phyloP scores from a whole-genome alignment of 202 grass and related monocot species.

The Hordeum pubiflorum region DNA sequence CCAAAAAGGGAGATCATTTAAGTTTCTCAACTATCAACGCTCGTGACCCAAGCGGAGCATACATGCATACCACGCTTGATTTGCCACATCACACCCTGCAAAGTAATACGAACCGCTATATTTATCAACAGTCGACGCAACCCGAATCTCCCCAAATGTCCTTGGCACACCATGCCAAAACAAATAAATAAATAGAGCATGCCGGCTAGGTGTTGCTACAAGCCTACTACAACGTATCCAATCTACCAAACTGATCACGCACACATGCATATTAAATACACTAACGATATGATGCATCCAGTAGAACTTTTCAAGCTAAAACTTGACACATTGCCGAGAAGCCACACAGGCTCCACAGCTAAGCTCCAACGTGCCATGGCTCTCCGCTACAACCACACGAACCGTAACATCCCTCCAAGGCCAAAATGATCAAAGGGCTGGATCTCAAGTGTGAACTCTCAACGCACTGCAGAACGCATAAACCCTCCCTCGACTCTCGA shows the following conservation, averaged over 20 bases:
- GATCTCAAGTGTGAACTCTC: not conserved
- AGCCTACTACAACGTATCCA: not conserved
- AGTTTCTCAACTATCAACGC: not conserved
- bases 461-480: not conserved
- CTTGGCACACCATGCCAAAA: not conserved
- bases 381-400: not conserved
- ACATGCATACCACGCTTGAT: not conserved
- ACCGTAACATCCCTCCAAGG: not conserved
- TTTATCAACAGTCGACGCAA: not conserved
- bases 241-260: not conserved
- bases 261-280: not conserved
- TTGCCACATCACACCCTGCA: not conserved
- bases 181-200: not conserved
- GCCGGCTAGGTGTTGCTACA: not conserved
- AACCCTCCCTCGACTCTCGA: not conserved
- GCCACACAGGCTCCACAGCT: not conserved
- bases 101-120: not conserved
- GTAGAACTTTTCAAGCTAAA: not conserved
- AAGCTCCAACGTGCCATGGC: not conserved
- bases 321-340: not conserved
- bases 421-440: not conserved
- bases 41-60: not conserved
- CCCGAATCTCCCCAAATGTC: not conserved
- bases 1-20: not conserved
- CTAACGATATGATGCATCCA: not conserved